Base-by-base conservation (phyloP, 805 yeast genomes). In the Kuraishia cidri region DNA sequence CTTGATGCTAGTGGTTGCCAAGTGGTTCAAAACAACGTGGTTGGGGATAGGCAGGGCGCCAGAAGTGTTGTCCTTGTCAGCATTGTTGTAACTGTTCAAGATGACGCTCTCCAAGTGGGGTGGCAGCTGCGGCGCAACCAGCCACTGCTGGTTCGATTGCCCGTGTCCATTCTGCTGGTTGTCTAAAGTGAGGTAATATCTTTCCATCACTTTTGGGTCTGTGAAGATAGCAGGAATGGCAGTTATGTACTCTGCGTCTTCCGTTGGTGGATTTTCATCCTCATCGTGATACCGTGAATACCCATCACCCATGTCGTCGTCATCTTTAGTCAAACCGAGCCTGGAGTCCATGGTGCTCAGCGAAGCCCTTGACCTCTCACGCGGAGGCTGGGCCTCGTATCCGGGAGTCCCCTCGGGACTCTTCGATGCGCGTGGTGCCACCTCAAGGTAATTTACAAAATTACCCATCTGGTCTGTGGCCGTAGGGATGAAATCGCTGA, bases 381-480 rank as follows among this genome's bases (percentile, higher is more conserved):
- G 54, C 23, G 26, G 26, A 4, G 31, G 21, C 13, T 33, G 25
- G 15, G 38, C 36, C 25, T 37, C 9, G 9, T 30, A 20, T 24
- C 30, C 17, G 11, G 16, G 14, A 4, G 15, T 20, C 11, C 47
- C 43, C 26, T 50, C 53, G n/a, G n/a, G n/a, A n/a, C n/a, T n/a
- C n/a, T n/a, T n/a, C n/a, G n/a, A n/a, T n/a, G n/a, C n/a, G 6
- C 52, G 43, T 21, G 64, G 57, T 10, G 49, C 47, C 17, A 85
- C 81, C 54, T 86, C 95, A 35, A 88, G 69, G 56, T 88, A 88
- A 57, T 88, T 88, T 32, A 90, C 95, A 47, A 88, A 83, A 52
- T 88, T 88, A 30, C 97, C 97, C 78, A 87, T 81, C 41, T 88
- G 94, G 57, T 90, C 97, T 0, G 97, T 88, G 5, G 97, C 97